phyloP scores from a whole-genome alignment of 768 basidiomycete genomes.

The Jaapia argillacea region DNA sequence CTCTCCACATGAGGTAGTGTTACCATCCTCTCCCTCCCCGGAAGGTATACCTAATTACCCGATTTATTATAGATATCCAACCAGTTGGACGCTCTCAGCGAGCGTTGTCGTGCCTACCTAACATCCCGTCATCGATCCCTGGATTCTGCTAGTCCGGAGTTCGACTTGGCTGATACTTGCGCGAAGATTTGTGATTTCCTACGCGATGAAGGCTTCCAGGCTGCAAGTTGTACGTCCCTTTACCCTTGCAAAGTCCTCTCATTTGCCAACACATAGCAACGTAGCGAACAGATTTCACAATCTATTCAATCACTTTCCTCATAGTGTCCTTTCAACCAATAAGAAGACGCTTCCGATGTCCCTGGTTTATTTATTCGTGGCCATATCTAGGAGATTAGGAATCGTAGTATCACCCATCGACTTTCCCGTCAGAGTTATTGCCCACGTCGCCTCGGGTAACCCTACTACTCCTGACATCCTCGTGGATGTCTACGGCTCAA shows the following conservation, averaged over 20 bases:
- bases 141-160: constrained; percentile 20
- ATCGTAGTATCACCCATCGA: constrained; percentile 42
- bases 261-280: too few relatives aligned
- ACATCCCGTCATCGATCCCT: constrained; percentile 15
- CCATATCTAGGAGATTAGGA: constrained; percentile 40
- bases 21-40: background rate
- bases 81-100: constrained; percentile 28
- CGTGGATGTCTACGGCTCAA: constrained; percentile 30
- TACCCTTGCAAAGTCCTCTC: too few relatives aligned
- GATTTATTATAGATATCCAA: constrained; percentile 28
- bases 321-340: constrained; percentile 39
- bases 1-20: constrained; percentile 30
- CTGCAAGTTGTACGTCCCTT: constrained; percentile 27
- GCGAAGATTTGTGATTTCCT: constrained; percentile 41
- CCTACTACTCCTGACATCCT: constrained; percentile 25
- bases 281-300: constrained; percentile 30
- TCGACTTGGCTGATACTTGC: constrained; percentile 25
- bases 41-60: background rate
- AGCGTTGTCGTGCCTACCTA: constrained; percentile 30
- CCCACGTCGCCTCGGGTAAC: constrained; percentile 32
- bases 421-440: constrained; percentile 47
- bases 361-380: constrained; percentile 47
- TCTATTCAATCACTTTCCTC: constrained; percentile 49
- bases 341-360: constrained; percentile 49
- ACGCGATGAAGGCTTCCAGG: constrained; percentile 33